Percentiles rank a stretch among this genome's conserved stretches.
Evolutionary conservation across 1,284 basidiomycete species (phyloP).

Genomic region (Kwoniella shivajii): DNA sequence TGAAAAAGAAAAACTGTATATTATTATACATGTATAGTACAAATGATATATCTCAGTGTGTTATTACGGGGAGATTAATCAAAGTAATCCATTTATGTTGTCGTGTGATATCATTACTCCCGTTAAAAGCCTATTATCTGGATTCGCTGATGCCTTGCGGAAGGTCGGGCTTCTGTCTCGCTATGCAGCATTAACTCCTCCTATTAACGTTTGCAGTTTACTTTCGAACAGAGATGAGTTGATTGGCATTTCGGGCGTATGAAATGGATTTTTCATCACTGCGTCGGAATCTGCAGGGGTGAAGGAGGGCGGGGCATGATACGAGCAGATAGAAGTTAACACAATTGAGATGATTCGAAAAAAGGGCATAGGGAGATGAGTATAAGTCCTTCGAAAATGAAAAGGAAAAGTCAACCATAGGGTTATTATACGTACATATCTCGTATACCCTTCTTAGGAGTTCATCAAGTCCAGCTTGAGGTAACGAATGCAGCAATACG

Average conservation of each 20-base stretch:
- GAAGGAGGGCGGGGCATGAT: too few relatives aligned
- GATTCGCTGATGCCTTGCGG: too few relatives aligned
- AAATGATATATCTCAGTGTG: not conserved
- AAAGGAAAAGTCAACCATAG: not conserved
- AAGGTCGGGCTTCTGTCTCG: too few relatives aligned
- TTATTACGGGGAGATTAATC: too few relatives aligned
- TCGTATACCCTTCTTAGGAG: conserved; percentile 83
- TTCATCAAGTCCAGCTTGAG: conserved; percentile 63
- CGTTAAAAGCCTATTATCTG: too few relatives aligned
- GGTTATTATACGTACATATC: conserved; percentile 61
- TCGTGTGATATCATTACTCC: too few relatives aligned
- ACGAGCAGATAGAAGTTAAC: too few relatives aligned
- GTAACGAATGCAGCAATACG: conserved; percentile 77
- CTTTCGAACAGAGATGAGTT: conserved; percentile 85
- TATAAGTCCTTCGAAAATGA: not conserved
- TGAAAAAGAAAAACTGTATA: not conserved
- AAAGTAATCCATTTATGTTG: too few relatives aligned
- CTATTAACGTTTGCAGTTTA: conserved; percentile 56
- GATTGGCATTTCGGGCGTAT: conserved; percentile 98
- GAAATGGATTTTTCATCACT: conserved; percentile 99
- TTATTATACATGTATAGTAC: not conserved
- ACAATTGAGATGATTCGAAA: not conserved
- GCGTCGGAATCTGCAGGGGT: conserved; percentile 66
- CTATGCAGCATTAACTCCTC: conserved; percentile 27
- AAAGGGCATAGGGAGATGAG: not conserved